These are phyloP conservation scores for Straminergon stramineum DNA, from an alignment of 225 moss, liverwort and hornwort species.

Conservation along the genomic window DNA sequence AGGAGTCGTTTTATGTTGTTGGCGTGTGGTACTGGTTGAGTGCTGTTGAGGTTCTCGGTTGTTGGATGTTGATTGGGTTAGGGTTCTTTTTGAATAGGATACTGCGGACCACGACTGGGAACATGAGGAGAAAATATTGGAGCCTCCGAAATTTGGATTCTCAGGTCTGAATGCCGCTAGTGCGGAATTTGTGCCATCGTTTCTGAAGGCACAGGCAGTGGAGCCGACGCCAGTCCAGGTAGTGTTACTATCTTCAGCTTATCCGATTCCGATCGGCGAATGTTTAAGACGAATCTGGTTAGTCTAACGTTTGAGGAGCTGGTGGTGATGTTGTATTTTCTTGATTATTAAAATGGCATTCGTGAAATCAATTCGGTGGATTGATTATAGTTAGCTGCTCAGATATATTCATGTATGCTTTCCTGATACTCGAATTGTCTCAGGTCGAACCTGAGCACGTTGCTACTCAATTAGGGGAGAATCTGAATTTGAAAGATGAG, in stretches of 20 bases:
- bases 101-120: constrained; percentile 38
- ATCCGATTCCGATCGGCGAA: not conserved
- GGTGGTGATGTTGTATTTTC: not conserved
- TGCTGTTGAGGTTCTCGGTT: not conserved
- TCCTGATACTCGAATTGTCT: not conserved
- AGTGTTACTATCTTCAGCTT: not conserved
- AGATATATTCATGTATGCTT: not conserved
- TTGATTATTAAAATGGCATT: not conserved
- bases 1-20: not conserved
- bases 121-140: constrained; percentile 24
- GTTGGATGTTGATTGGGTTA: not conserved
- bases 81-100: not conserved
- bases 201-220: not conserved
- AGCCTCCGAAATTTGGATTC: constrained; percentile 17
- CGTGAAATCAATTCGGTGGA: not conserved
- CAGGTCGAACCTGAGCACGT: constrained; percentile 9
- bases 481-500: constrained; percentile 4
- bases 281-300: not conserved
- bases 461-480: not conserved
- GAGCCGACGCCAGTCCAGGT: constrained; percentile 2
- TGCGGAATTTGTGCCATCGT: constrained; percentile 24
- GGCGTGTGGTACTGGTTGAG: not conserved
- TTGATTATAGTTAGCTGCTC: not conserved
- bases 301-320: not conserved
- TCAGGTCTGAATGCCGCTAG: constrained; percentile 21